These are phyloP conservation scores for Phanerochaete sordida DNA, from an alignment of 768 basidiomycete genomes.

Conservation along the genomic window DNA sequence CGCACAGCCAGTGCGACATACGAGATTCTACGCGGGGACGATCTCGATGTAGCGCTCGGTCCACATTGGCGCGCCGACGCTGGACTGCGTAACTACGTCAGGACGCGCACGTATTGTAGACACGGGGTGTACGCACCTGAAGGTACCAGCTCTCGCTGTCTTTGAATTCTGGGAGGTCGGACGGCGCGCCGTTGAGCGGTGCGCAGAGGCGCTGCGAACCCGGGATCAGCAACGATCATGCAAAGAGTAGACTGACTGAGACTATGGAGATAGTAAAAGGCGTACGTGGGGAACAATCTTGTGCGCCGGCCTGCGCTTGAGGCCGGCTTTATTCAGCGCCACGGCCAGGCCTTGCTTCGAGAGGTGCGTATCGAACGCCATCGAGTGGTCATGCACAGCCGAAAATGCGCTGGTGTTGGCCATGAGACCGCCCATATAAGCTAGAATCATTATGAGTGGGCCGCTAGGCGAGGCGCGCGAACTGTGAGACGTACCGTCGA, in stretches of 20 bases:
- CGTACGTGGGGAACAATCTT: constrained; percentile 40
- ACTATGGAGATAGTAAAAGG: neutral
- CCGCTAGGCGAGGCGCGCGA: no score
- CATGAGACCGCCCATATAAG: no score
- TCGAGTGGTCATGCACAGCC: constrained; percentile 33
- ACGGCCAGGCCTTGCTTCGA: constrained; percentile 23
- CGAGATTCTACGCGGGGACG: neutral
- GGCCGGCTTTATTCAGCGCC: constrained; percentile 19
- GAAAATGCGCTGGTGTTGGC: no score
- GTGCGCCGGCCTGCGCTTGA: constrained; percentile 23
- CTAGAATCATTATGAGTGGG: no score
- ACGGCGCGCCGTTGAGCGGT: constrained; percentile 22
- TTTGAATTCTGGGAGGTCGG: constrained; percentile 32
- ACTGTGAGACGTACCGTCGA: no score
- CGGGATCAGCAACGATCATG: neutral
- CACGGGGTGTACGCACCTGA: constrained; percentile 18
- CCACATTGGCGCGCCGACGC: neutral
- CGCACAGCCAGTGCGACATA: constrained; percentile 18
- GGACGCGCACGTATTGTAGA: no score
- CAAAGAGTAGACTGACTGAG: neutral
- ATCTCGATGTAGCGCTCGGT: constrained; percentile 1
- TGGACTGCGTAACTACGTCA: neutral
- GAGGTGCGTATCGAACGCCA: constrained; percentile 33
- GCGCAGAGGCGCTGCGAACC: constrained; percentile 30
- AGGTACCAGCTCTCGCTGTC: constrained; percentile 32